A percentile compares a stretch with the other conserved stretches of the same genome.
Conservation (phyloP, 2,329 filamentous ascomycete species). For the Samsoniella hepiali region DNA sequence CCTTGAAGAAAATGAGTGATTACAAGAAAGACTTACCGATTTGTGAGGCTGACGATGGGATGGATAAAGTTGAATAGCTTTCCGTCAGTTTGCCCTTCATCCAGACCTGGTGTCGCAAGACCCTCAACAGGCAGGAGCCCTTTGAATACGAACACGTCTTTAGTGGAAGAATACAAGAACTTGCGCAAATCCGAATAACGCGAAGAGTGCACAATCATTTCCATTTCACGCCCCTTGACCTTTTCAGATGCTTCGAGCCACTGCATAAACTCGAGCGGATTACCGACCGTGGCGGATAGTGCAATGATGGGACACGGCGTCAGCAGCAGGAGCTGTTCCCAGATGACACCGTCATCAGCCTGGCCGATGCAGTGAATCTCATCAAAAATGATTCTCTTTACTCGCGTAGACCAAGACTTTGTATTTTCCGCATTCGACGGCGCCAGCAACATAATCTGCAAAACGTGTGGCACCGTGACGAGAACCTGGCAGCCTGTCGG, state of each 20-base stretch:
- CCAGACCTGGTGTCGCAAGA: constrained; percentile 46
- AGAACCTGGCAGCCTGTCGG: constrained; percentile 69
- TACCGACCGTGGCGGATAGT: constrained; percentile 75
- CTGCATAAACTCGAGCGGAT: constrained; percentile 64
- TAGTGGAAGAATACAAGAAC: constrained; percentile 59
- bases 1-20: not conserved
- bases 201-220: constrained; percentile 64
- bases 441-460: constrained; percentile 73
- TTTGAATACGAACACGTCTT: constrained; percentile 25
- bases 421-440: constrained; percentile 58
- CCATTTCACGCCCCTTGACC: constrained; percentile 59
- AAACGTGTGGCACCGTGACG: constrained; percentile 73
- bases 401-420: constrained; percentile 59
- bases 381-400: constrained; percentile 77
- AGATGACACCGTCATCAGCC: constrained; percentile 70
- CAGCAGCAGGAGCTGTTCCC: constrained; percentile 73
- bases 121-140: constrained; percentile 46
- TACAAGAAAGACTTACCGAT: constrained; percentile 40
- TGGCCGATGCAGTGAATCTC: constrained; percentile 80
- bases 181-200: constrained; percentile 78
- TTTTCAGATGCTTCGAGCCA: constrained; percentile 67
- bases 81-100: constrained; percentile 40
- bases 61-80: constrained; percentile 59
- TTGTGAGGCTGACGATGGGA: constrained; percentile 60
- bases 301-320: constrained; percentile 76